A percentile compares a stretch with the other conserved stretches of the same genome.
Evolutionary conservation across 2,329 filamentous ascomycete species (phyloP).

Genomic region (Neonectria faginata): DNA sequence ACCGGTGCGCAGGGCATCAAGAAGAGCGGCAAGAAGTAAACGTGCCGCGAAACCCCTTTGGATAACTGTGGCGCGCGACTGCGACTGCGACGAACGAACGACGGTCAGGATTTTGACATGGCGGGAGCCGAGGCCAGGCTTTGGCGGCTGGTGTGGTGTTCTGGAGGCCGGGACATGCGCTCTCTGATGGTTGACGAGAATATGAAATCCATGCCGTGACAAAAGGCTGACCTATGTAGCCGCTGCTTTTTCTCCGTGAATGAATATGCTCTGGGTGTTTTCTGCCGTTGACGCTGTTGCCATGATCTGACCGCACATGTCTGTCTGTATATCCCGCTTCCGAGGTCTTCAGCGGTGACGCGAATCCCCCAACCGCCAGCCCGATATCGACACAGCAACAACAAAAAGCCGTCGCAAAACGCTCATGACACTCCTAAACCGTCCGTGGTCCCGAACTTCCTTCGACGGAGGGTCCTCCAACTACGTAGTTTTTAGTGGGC

Average conservation of each 20-base stretch:
- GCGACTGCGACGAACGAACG: constrained; percentile 15
- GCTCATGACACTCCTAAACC: constrained; percentile 5
- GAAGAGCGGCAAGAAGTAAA: constrained; percentile 97
- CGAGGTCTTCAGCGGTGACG: background rate
- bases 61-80: constrained; percentile 12
- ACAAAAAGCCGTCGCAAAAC: background rate
- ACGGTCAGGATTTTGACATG: constrained; percentile 28
- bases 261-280: constrained; percentile 4
- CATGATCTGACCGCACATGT: background rate
- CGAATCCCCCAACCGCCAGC: constrained; percentile 5
- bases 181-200: constrained; percentile 43
- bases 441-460: constrained; percentile 10
- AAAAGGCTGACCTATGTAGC: constrained; percentile 28
- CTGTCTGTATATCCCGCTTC: constrained; percentile 4
- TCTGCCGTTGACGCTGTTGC: background rate
- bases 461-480: constrained; percentile 26
- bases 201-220: constrained; percentile 45
- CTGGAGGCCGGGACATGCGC: constrained; percentile 31
- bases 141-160: constrained; percentile 34
- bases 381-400: background rate
- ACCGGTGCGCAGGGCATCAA: constrained; percentile 91
- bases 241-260: constrained; percentile 2
- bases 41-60: constrained; percentile 6
- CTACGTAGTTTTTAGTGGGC: constrained; percentile 32
- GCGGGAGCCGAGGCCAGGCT: constrained; percentile 34